Percentiles rank a stretch among this genome's conserved stretches.
These are phyloP conservation scores for Trametes elegans DNA, from an alignment of 768 basidiomycete species.

Conservation along the genomic window DNA sequence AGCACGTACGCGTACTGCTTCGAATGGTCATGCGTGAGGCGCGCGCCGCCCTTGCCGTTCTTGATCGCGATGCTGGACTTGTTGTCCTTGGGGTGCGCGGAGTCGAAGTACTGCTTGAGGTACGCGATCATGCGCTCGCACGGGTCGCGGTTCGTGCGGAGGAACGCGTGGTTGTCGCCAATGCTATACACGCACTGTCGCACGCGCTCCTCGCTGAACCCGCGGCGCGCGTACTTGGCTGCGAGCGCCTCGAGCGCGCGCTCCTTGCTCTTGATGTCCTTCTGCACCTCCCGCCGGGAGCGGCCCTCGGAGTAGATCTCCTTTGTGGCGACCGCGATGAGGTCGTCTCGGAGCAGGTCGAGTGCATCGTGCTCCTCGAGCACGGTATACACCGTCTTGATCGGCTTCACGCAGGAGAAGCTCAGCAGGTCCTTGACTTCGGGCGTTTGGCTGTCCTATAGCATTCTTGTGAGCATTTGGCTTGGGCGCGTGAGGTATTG, in stretches of 20 bases:
- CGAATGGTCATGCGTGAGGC: conserved; percentile 79
- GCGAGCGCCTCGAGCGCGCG: conserved; percentile 79
- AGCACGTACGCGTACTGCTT: conserved; percentile 86
- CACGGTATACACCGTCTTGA: conserved; percentile 69
- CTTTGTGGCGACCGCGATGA: conserved; percentile 72
- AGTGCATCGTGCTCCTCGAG: conserved; percentile 64
- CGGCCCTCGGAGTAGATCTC: conserved; percentile 77
- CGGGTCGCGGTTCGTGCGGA: conserved; percentile 83
- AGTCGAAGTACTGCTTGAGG: conserved; percentile 75
- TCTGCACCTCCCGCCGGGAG: conserved; percentile 74
- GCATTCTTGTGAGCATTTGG: conserved; percentile 8
- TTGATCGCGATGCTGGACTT: conserved; percentile 75
- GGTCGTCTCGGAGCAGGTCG: conserved; percentile 72
- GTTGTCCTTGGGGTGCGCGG: conserved; percentile 61
- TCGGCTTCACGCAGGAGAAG: conserved; percentile 77
- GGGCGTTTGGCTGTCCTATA: conserved; percentile 78
- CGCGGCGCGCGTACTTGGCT: conserved; percentile 54
- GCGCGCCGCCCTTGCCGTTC: conserved; percentile 75
- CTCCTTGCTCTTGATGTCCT: conserved; percentile 81
- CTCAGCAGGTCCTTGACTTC: conserved; percentile 78
- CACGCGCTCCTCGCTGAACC: conserved; percentile 62
- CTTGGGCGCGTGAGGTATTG: no score
- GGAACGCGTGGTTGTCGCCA: conserved; percentile 87
- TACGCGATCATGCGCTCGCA: conserved; percentile 82
- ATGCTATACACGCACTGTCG: conserved; percentile 85